Conservation (phyloP, 2,329 filamentous ascomycete genomes). For the Venturiaceae sp. region DNA sequence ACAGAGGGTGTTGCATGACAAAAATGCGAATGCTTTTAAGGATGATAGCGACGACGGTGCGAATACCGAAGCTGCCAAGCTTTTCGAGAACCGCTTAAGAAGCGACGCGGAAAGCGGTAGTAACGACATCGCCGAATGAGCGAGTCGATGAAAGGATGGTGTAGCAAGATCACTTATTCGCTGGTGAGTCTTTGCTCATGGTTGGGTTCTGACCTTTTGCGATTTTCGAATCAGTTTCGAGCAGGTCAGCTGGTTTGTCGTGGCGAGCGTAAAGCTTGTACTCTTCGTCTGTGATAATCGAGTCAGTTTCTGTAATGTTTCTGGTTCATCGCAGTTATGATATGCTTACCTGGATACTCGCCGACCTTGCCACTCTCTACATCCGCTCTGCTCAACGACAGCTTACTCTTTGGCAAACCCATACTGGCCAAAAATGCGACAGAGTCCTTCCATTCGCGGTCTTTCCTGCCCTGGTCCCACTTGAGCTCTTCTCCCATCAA, state of each 20-base stretch:
- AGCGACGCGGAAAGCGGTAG: too few relatives aligned
- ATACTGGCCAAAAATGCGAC: conserved; percentile 50
- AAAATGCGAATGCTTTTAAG: neutral
- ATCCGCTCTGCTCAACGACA: conserved; percentile 44
- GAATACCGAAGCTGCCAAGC: neutral
- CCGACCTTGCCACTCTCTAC: conserved; percentile 47
- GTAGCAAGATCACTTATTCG: conserved; percentile 39
- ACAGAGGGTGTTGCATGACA: neutral
- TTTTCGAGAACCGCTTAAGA: too few relatives aligned
- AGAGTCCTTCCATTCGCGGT: conserved; percentile 70
- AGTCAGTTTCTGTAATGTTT: conserved; percentile 16
- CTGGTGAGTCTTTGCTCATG: conserved; percentile 31
- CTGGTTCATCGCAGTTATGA: too few relatives aligned
- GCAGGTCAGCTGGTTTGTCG: conserved; percentile 43
- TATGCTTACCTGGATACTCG: conserved; percentile 28
- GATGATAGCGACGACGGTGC: neutral
- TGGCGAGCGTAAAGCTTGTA: conserved; percentile 39
- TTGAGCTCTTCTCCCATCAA: conserved; percentile 77
- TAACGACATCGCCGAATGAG: too few relatives aligned
- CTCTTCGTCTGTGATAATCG: conserved; percentile 35
- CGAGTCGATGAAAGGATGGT: too few relatives aligned
- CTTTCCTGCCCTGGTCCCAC: conserved; percentile 65
- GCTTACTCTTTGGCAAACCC: conserved; percentile 49
- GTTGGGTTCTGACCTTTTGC: conserved; percentile 34
- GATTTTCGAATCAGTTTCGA: conserved; percentile 40